Conservation (phyloP, 768 basidiomycete species). For the Tylopilus sp. region DNA sequence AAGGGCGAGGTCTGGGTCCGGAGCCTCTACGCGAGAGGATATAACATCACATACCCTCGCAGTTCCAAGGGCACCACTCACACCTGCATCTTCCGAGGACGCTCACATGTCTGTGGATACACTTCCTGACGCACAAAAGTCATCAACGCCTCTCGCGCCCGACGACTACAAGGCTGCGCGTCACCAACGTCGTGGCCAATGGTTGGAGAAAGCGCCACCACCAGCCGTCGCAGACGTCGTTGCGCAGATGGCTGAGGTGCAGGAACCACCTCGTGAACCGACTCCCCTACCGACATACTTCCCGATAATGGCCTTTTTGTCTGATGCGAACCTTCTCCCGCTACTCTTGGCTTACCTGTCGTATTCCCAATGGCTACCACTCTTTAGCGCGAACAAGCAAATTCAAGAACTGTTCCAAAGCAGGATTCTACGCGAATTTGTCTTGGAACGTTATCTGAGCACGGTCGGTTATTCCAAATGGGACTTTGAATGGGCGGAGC, state of each 20-base stretch:
- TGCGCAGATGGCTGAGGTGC: slow-evolving; percentile 18
- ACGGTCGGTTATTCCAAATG: slow-evolving; percentile 75
- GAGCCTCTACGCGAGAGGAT: slow-evolving; percentile 1
- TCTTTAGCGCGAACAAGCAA: slow-evolving; percentile 55
- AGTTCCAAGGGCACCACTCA: background rate
- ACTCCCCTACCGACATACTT: slow-evolving; percentile 35
- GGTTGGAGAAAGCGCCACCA: slow-evolving; percentile 39
- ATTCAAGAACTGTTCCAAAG: slow-evolving; percentile 51
- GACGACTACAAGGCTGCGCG: slow-evolving; percentile 41
- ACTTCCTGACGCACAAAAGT: too few species aligned
- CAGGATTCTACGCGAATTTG: slow-evolving; percentile 53
- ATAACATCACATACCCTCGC: background rate
- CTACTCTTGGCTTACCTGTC: slow-evolving; percentile 56
- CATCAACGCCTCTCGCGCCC: slow-evolving; percentile 24
- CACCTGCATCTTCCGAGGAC: background rate
- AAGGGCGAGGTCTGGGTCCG: slow-evolving; percentile 2
- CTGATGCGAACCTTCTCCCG: slow-evolving; percentile 49
- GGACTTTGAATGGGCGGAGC: slow-evolving; percentile 53
- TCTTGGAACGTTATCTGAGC: slow-evolving; percentile 64
- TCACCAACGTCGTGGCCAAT: slow-evolving; percentile 37
- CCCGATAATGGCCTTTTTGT: slow-evolving; percentile 55
- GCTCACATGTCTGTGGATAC: background rate
- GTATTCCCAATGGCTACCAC: slow-evolving; percentile 69
- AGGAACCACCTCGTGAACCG: slow-evolving; percentile 17
- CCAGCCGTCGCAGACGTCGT: slow-evolving; percentile 31